Conservation (phyloP, 1,139 yeast genomes). For the Candida sojae region DNA sequence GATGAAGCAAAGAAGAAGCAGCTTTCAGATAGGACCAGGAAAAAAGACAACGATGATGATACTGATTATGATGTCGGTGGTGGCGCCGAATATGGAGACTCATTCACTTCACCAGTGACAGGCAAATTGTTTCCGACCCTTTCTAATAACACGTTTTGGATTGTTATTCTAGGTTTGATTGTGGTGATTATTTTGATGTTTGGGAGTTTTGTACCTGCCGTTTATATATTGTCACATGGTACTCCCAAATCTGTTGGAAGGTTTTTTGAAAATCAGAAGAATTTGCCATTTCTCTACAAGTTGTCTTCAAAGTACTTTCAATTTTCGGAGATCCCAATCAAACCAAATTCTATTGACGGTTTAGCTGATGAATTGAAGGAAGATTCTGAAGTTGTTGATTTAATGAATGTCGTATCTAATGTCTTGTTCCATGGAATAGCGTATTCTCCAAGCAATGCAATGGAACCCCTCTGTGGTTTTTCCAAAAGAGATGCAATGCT, state of each 20-base stretch:
- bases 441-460: slow-evolving; percentile 56
- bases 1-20: neutral
- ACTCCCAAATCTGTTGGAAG: slow-evolving; percentile 19
- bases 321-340: neutral
- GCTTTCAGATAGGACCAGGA: neutral
- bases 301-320: slow-evolving; percentile 11
- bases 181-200: slow-evolving; percentile 17
- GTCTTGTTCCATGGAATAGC: slow-evolving; percentile 56
- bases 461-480: slow-evolving; percentile 55
- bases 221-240: slow-evolving; percentile 23
- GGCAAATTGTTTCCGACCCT: neutral
- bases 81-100: neutral
- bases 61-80: neutral
- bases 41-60: neutral
- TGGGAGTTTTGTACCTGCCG: slow-evolving; percentile 23
- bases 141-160: neutral
- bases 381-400: slow-evolving; percentile 27
- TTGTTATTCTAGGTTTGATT: slow-evolving; percentile 9
- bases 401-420: slow-evolving; percentile 29
- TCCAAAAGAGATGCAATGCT: slow-evolving; percentile 48
- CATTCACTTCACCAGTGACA: slow-evolving; percentile 3
- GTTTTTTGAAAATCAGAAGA: slow-evolving; percentile 17
- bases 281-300: slow-evolving; percentile 10
- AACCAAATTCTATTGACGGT: slow-evolving; percentile 12
- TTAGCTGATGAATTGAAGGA: slow-evolving; percentile 28